Evolutionary conservation across 1,139 yeast genomes (phyloP).

Genomic region (Taphrina flavorubra): DNA sequence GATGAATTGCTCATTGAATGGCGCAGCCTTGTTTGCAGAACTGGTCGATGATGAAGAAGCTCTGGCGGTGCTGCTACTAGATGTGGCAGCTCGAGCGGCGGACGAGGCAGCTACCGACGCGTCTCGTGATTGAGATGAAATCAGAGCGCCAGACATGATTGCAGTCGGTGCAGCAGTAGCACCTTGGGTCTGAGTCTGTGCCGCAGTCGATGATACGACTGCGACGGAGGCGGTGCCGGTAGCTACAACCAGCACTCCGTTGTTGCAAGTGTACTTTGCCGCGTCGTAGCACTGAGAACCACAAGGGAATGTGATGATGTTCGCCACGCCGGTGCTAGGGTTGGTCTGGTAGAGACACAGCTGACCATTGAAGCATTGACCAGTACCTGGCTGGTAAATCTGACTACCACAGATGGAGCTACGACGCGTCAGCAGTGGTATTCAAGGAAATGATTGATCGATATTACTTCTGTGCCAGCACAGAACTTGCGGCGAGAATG

Average conservation of each 20-base stretch:
- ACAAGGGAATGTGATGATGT: slow-evolving; percentile 34
- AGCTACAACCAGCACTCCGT: slow-evolving; percentile 22
- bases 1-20: slow-evolving; percentile 6
- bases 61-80: slow-evolving; percentile 5
- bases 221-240: slow-evolving; percentile 31
- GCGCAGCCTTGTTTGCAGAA: background rate
- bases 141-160: slow-evolving; percentile 16
- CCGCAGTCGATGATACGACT: slow-evolving; percentile 9
- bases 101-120: slow-evolving; percentile 25
- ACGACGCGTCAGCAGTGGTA: background rate
- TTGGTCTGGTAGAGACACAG: slow-evolving; percentile 35
- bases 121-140: slow-evolving; percentile 26
- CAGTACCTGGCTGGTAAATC: slow-evolving; percentile 36
- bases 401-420: slow-evolving; percentile 37
- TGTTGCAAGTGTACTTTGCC: slow-evolving; percentile 31
- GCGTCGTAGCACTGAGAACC: slow-evolving; percentile 38
- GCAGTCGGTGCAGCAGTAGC: slow-evolving; percentile 36
- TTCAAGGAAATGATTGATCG: background rate
- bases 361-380: slow-evolving; percentile 29
- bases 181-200: slow-evolving; percentile 30
- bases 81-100: slow-evolving; percentile 21
- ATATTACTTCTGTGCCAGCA: slow-evolving; percentile 23
- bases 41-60: slow-evolving; percentile 5
- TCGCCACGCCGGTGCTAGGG: slow-evolving; percentile 19
- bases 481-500: slow-evolving; percentile 23